Evolutionary conservation across 257 asterid species (phyloP).

Genomic region (Haberlea rhodopensis): DNA sequence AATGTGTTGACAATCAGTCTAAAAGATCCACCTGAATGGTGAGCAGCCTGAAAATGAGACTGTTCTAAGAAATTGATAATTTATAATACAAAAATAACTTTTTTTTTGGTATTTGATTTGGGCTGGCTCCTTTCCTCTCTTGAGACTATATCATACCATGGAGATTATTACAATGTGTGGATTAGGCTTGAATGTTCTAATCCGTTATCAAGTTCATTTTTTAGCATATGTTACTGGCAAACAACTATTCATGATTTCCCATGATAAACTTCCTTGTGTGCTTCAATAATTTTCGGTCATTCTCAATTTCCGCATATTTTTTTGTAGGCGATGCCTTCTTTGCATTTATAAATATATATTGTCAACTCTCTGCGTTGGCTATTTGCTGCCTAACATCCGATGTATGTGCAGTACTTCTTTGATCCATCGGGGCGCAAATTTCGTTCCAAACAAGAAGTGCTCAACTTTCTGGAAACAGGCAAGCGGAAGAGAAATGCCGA

Average conservation of each 20-base stretch:
- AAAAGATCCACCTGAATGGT: too few species aligned
- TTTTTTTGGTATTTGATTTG: too few species aligned
- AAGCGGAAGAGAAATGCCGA: slow-evolving; percentile 6
- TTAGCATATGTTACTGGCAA: not conserved
- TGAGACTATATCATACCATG: too few species aligned
- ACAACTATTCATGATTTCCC: not conserved
- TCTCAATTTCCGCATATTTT: not conserved
- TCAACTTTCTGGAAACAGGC: slow-evolving; percentile 13
- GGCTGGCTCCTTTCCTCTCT: too few species aligned
- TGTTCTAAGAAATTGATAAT: too few species aligned
- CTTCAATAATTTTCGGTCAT: not conserved
- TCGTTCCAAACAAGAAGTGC: slow-evolving; percentile 14
- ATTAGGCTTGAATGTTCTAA: not conserved
- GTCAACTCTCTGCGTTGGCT: not conserved
- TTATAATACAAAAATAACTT: too few species aligned
- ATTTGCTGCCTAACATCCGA: not conserved
- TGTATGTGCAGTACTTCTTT: slow-evolving; percentile 6
- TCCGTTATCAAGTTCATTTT: not conserved
- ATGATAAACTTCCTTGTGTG: not conserved
- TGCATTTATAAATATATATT: not conserved
- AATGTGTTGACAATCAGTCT: too few species aligned
- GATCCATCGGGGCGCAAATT: slow-evolving; percentile 6
- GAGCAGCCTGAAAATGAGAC: too few species aligned
- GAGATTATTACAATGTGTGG: too few species aligned
- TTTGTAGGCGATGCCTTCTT: not conserved